phyloP scores from a whole-genome alignment of 768 basidiomycete genomes.

The Tylopilus intermedius region DNA sequence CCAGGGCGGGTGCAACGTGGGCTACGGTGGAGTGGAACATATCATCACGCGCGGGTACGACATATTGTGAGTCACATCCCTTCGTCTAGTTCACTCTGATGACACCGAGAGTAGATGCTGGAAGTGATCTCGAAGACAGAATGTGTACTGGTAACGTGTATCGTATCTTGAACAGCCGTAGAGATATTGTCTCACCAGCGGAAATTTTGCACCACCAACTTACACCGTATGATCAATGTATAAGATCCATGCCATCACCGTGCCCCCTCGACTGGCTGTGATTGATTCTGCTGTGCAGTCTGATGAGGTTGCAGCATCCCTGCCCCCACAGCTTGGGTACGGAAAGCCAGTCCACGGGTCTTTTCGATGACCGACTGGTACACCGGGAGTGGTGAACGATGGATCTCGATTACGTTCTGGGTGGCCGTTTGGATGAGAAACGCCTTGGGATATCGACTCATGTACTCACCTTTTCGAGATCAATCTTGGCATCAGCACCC shows the following conservation, averaged over 20 bases:
- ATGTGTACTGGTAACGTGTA: not conserved
- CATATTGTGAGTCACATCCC: slow-evolving; percentile 34
- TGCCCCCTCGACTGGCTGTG: slow-evolving; percentile 29
- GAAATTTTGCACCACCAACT: slow-evolving; percentile 2
- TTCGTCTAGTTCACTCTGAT: not conserved
- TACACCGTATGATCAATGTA: slow-evolving; percentile 1
- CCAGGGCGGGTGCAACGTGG: slow-evolving; percentile 40
- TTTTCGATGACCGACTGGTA: slow-evolving; percentile 96
- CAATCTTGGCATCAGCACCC: slow-evolving; percentile 96
- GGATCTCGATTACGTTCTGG: slow-evolving; percentile 95
- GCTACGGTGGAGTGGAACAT: slow-evolving; percentile 37
- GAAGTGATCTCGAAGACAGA: slow-evolving; percentile 17
- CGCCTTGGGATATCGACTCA: not conserved
- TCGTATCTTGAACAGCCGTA: too few species aligned
- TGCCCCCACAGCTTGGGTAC: slow-evolving; percentile 84
- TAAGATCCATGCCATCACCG: slow-evolving; percentile 11
- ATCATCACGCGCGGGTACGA: slow-evolving; percentile 37
- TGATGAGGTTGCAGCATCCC: slow-evolving; percentile 50
- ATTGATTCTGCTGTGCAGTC: slow-evolving; percentile 26
- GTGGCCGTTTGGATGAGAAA: slow-evolving; percentile 10
- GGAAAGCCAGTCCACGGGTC: slow-evolving; percentile 84
- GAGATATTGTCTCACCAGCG: not conserved
- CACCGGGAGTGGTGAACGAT: slow-evolving; percentile 81
- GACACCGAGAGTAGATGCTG: slow-evolving; percentile 33
- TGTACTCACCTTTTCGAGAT: slow-evolving; percentile 76